Percentiles rank a stretch among this genome's conserved stretches.
Evolutionary conservation across 2,329 filamentous ascomycete genomes (phyloP).

Genomic region (Zalaria sp.): DNA sequence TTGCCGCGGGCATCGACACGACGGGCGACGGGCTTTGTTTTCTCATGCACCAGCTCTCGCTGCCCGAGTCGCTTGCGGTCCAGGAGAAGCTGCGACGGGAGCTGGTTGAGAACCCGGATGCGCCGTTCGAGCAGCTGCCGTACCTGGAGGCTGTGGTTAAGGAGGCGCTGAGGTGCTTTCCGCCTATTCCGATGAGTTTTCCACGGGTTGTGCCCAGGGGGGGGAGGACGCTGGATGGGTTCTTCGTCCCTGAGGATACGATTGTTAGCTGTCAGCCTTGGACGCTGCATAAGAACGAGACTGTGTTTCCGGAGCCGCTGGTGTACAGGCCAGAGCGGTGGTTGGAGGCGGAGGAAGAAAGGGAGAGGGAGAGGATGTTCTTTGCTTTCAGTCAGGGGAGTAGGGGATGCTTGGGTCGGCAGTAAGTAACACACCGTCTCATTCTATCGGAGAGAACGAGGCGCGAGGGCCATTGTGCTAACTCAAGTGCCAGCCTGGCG

Average conservation of each 20-base stretch:
- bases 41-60: constrained; percentile 57
- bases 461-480: no score
- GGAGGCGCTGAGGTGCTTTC: constrained; percentile 35
- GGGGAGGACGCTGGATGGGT: constrained; percentile 20
- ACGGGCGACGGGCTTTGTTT: constrained; percentile 57
- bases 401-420: constrained; percentile 6
- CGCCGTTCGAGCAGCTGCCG: constrained; percentile 14
- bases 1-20: constrained; percentile 59
- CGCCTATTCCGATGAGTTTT: constrained; percentile 38
- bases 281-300: constrained; percentile 32
- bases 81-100: constrained; percentile 4
- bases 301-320: constrained; percentile 27
- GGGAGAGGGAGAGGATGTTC: constrained; percentile 26
- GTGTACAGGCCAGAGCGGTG: constrained; percentile 36
- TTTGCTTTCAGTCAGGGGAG: constrained; percentile 7
- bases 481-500: constrained; percentile 1
- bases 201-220: constrained; percentile 31
- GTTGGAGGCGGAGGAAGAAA: constrained; percentile 18
- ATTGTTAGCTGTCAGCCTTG: constrained; percentile 31
- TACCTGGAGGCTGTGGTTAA: constrained; percentile 36
- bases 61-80: constrained; percentile 25
- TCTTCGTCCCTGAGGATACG: constrained; percentile 24
- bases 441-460: no score
- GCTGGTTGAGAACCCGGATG: neutral
- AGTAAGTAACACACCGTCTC: constrained; percentile 1